Evolutionary conservation across 306 rosid species (phyloP), one percentile per base, ranked within the genome.

Genomic region (Cucurbita pepo): DNA sequence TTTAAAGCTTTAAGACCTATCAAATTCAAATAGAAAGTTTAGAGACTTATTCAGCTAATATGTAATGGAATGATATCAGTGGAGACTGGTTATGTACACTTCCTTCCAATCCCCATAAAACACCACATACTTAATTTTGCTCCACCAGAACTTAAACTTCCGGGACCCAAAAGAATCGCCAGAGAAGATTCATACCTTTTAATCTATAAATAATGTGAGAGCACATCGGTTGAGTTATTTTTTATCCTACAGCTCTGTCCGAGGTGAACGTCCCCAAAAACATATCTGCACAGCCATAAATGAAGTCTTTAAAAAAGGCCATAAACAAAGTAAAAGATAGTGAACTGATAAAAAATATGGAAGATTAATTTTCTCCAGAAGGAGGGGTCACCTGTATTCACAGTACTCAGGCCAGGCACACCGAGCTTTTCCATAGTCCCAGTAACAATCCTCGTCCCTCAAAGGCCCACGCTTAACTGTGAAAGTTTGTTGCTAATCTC

Each of bases 401-500:
- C 99, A 94, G 81, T 94, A 85, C 25, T 91, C 97, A 3, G 96
- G 66, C 97, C 92, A 94, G 44, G 97, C 92, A 86, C 99, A 94
- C 52, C 99, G 96, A 78, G 99, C 99, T 81, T 91, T 94, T 58
- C 95, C 99, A 79, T 94, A 94, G 88, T 94, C 99, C 99, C 99
- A 94, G 75, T 87, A 94, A 86, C 99, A 94, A 79, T 94, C 96
- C 10, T 89, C 99, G 22, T 91, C 78, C 81, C 99, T 91, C 81
- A 94, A 66, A 76, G 99, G 99, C 64, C 99, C 99, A 3, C 99
- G 97, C 84, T 89, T 94, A 85, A 85, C 99, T 94, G 91, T 84
- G 57, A 56, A 56, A 74, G 73, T 62, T 21, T 52, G 64, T 82
- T 55, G 79, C 54, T 52, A 37, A 81, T 80, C 67, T 74, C 75